Conservation (phyloP, 129 eudicot species). For the Flaveria bidentis region DNA sequence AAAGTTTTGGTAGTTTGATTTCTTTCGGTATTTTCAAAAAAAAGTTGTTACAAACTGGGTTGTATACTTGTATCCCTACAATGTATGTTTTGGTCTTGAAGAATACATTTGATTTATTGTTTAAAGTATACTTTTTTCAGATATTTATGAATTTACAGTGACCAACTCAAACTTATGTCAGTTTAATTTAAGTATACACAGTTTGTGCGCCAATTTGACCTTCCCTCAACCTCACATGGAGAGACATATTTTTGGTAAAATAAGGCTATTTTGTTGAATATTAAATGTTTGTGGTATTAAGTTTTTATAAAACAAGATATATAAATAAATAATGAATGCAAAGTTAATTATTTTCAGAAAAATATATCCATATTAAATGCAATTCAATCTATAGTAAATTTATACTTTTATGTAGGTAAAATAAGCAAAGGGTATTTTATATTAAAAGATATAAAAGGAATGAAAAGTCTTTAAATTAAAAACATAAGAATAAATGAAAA, state of each 20-base stretch:
- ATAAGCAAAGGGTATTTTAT: neutral
- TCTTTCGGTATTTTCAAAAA: neutral
- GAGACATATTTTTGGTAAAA: too few relatives aligned
- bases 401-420: neutral
- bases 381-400: neutral
- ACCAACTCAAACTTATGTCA: too few relatives aligned
- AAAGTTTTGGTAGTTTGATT: too few relatives aligned
- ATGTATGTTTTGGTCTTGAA: neutral
- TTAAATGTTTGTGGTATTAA: neutral
- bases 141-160: too few relatives aligned
- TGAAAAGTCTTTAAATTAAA: neutral
- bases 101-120: neutral
- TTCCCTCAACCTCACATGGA: too few relatives aligned
- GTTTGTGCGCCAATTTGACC: too few relatives aligned
- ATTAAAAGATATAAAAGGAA: neutral
- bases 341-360: neutral
- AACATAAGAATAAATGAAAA: neutral
- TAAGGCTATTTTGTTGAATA: too few relatives aligned
- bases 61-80: neutral
- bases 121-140: too few relatives aligned
- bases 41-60: neutral
- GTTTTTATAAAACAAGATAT: neutral
- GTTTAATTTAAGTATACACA: too few relatives aligned
- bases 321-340: neutral
- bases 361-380: neutral